These are phyloP conservation scores for Neurospora tetrasperma DNA, from an alignment of 495 filamentous ascomycete genomes.

Conservation along the genomic window DNA sequence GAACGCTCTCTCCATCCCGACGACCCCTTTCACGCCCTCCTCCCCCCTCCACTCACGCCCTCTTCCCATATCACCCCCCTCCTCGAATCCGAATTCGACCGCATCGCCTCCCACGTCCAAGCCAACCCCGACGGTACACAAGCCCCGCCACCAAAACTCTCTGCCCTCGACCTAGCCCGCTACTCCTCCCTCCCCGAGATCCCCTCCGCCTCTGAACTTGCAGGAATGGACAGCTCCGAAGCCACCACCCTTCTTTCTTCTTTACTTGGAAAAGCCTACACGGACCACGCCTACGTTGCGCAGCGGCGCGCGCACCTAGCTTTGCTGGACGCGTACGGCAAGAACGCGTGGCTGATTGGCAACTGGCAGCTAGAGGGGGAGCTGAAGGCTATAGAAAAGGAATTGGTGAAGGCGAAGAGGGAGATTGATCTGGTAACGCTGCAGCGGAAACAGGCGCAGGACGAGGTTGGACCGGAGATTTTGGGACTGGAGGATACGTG, in stretches of 20 bases:
- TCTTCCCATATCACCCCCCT: constrained; percentile 44
- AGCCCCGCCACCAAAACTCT: constrained; percentile 30
- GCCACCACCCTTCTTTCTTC: constrained; percentile 19
- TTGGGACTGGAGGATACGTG: constrained; percentile 59
- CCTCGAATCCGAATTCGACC: constrained; percentile 50
- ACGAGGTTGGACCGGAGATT: constrained; percentile 57
- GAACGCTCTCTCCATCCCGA: constrained; percentile 44
- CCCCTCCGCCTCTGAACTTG: constrained; percentile 9
- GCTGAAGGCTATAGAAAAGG: constrained; percentile 61
- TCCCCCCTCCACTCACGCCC: constrained; percentile 20
- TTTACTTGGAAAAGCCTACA: constrained; percentile 44
- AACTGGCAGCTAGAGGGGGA: constrained; percentile 71
- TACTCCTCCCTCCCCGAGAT: constrained; percentile 56
- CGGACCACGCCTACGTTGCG: constrained; percentile 53
- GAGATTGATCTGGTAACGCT: constrained; percentile 62
- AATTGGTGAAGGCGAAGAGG: constrained; percentile 55
- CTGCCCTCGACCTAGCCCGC: constrained; percentile 66
- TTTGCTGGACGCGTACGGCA: constrained; percentile 69
- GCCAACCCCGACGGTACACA: background rate
- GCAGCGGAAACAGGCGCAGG: constrained; percentile 59
- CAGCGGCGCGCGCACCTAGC: constrained; percentile 57
- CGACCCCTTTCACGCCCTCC: constrained; percentile 32
- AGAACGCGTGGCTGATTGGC: constrained; percentile 82
- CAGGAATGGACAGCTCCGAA: constrained; percentile 8
- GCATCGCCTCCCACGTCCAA: constrained; percentile 9